These are phyloP conservation scores for Tolypocladium album DNA, from an alignment of 2,329 filamentous ascomycete genomes.

Conservation along the genomic window DNA sequence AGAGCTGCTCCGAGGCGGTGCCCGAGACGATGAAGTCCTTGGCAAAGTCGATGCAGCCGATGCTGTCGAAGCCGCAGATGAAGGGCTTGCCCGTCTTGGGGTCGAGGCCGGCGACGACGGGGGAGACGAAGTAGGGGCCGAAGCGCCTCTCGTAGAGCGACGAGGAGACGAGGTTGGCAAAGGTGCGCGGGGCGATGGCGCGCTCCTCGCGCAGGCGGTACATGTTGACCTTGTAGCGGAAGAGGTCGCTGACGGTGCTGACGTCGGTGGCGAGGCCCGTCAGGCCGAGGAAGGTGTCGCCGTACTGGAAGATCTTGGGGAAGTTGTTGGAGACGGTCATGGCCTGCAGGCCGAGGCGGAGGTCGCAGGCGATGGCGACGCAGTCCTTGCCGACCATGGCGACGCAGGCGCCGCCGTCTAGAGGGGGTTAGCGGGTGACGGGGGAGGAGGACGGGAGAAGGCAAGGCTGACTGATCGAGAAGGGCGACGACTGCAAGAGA, in stretches of 20 bases:
- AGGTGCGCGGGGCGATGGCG: slow-evolving; percentile 84
- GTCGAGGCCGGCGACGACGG: slow-evolving; percentile 90
- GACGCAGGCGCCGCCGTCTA: slow-evolving; percentile 84
- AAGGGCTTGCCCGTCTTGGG: slow-evolving; percentile 90
- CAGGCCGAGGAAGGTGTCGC: slow-evolving; percentile 87
- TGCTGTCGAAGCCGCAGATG: slow-evolving; percentile 98
- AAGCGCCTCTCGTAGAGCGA: slow-evolving; percentile 93
- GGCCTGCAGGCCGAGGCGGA: slow-evolving; percentile 91
- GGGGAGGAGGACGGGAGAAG: neutral
- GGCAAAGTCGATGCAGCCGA: slow-evolving; percentile 98
- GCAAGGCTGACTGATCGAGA: slow-evolving; percentile 74
- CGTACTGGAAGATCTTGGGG: slow-evolving; percentile 98
- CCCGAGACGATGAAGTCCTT: slow-evolving; percentile 99
- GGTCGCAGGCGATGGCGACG: slow-evolving; percentile 97
- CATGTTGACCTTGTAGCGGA: slow-evolving; percentile 99
- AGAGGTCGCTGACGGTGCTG: slow-evolving; percentile 85
- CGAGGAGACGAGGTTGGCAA: slow-evolving; percentile 89
- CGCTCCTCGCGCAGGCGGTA: slow-evolving; percentile 98
- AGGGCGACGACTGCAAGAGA: slow-evolving; percentile 63
- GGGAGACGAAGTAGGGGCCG: slow-evolving; percentile 91
- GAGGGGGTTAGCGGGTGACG: neutral
- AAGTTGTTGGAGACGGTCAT: slow-evolving; percentile 99
- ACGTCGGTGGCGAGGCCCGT: slow-evolving; percentile 96
- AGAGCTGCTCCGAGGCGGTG: slow-evolving; percentile 93
- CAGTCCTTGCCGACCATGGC: slow-evolving; percentile 99